These are phyloP conservation scores for Tuber brumale DNA, from an alignment of 495 filamentous ascomycete genomes.

Conservation along the genomic window DNA sequence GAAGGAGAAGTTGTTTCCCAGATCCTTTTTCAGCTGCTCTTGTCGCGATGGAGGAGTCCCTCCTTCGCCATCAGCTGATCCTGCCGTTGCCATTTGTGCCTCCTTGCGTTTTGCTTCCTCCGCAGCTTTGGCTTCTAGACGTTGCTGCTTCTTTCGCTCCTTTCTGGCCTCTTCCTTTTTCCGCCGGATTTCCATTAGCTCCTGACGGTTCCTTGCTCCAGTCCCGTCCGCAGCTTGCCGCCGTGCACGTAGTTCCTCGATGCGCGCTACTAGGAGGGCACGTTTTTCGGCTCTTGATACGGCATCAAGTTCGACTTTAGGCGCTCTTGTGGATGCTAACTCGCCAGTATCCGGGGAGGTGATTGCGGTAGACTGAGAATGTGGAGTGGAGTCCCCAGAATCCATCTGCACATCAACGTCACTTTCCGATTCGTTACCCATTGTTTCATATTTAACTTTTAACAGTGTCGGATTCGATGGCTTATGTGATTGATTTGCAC, in stretches of 20 bases:
- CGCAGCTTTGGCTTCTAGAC: constrained; percentile 66
- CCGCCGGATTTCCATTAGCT: constrained; percentile 80
- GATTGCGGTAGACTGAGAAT: constrained; percentile 44
- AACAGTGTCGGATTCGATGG: not conserved
- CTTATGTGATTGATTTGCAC: constrained; percentile 38
- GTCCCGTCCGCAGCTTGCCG: constrained; percentile 77
- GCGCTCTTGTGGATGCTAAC: constrained; percentile 59
- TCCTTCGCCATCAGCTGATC: not conserved
- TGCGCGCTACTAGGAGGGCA: constrained; percentile 67
- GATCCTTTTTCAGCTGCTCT: constrained; percentile 11
- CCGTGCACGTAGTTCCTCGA: constrained; percentile 70
- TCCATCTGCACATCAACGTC: constrained; percentile 21
- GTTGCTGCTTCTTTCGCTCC: constrained; percentile 75
- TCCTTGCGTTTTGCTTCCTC: constrained; percentile 64
- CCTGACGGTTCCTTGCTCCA: constrained; percentile 72
- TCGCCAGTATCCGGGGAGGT: constrained; percentile 15
- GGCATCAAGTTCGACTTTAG: constrained; percentile 62
- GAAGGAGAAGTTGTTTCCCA: constrained; percentile 70
- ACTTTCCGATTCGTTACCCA: constrained; percentile 10
- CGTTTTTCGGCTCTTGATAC: constrained; percentile 56
- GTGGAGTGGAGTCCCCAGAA: constrained; percentile 42
- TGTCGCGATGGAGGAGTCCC: not conserved
- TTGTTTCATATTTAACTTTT: not conserved
- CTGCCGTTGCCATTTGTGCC: constrained; percentile 43
- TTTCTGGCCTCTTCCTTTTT: constrained; percentile 79